These are phyloP conservation scores for Dactylorhiza incarnata DNA, from an alignment of 106 monocot species.

Conservation along the genomic window DNA sequence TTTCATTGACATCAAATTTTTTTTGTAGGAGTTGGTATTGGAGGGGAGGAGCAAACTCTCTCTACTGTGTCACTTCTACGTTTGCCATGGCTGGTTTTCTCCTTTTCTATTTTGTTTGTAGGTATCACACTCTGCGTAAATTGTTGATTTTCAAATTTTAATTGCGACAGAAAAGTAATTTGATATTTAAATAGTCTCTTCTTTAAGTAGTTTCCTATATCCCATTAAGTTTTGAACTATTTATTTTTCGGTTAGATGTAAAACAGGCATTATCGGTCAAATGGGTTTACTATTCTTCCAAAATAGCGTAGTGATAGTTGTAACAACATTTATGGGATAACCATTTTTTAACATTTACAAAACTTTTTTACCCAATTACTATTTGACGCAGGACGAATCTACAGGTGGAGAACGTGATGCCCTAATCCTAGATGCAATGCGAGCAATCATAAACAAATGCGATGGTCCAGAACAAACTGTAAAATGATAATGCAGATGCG, in stretches of 20 bases:
- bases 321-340: too few species aligned
- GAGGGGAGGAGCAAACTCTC: constrained; percentile 68
- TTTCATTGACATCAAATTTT: neutral
- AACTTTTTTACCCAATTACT: too few species aligned
- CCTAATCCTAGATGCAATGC: too few species aligned
- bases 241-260: neutral
- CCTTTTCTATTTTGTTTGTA: constrained; percentile 79
- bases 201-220: neutral
- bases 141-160: neutral
- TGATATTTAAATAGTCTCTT: neutral
- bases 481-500: too few species aligned
- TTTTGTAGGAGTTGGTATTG: constrained; percentile 72
- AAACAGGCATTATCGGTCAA: neutral
- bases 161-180: neutral
- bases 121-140: constrained; percentile 45
- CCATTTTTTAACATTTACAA: too few species aligned
- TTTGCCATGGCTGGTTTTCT: constrained; percentile 58
- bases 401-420: too few species aligned
- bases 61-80: constrained; percentile 45
- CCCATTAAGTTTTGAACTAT: neutral
- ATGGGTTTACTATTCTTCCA: neutral
- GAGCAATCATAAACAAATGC: too few species aligned
- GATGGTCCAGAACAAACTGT: too few species aligned
- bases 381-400: too few species aligned
- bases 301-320: neutral